A percentile compares a stretch with the other conserved stretches of the same genome.
Conservation (phyloP, 2,329 filamentous ascomycete species). For the Alternaria brassicae region DNA sequence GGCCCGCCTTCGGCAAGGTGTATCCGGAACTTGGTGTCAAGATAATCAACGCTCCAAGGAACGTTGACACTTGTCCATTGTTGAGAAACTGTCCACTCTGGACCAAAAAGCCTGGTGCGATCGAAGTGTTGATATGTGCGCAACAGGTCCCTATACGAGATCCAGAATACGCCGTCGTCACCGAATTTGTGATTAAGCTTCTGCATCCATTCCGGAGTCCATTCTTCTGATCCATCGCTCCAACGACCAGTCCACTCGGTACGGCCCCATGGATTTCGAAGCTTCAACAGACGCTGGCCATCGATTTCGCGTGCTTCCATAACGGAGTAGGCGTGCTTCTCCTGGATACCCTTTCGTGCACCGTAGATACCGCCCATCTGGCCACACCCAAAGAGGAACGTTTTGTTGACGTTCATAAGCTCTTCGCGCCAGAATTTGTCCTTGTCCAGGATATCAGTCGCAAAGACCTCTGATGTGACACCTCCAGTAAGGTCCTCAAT, state of each 20-base stretch:
- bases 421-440: constrained; percentile 86
- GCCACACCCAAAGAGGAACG: constrained; percentile 79
- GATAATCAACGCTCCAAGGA: constrained; percentile 67
- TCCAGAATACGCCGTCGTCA: constrained; percentile 74
- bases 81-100: constrained; percentile 67
- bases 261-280: constrained; percentile 80
- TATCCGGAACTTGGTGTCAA: constrained; percentile 66
- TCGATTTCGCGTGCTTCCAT: constrained; percentile 67
- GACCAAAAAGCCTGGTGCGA: constrained; percentile 66
- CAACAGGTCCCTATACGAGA: constrained; percentile 65
- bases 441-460: constrained; percentile 76
- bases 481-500: constrained; percentile 70
- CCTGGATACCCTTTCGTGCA: constrained; percentile 55
- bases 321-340: constrained; percentile 64
- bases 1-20: constrained; percentile 60
- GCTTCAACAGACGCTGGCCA: constrained; percentile 57
- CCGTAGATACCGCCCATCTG: constrained; percentile 69
- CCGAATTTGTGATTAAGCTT: constrained; percentile 77
- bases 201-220: constrained; percentile 80
- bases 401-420: constrained; percentile 78
- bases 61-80: constrained; percentile 68
- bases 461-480: constrained; percentile 72
- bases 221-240: constrained; percentile 83
- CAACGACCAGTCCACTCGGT: constrained; percentile 83
- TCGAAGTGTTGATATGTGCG: constrained; percentile 67